These are phyloP conservation scores for Gomphus bonarii DNA, from an alignment of 1,284 basidiomycete species.

Conservation along the genomic window DNA sequence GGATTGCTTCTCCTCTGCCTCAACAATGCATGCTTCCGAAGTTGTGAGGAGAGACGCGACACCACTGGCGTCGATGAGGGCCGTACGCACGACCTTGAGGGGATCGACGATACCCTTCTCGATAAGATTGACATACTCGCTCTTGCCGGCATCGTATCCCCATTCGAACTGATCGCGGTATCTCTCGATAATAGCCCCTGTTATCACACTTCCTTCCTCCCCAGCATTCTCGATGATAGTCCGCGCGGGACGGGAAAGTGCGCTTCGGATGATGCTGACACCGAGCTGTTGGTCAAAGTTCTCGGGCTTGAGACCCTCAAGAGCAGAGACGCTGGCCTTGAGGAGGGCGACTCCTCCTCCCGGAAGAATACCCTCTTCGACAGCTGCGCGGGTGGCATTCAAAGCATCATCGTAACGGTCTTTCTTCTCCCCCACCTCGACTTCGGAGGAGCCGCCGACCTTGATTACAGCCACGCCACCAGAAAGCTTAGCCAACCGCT, in stretches of 20 bases:
- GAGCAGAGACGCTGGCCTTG: conserved; percentile 72
- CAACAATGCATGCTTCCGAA: conserved; percentile 88
- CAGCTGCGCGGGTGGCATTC: conserved; percentile 94
- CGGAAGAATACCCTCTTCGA: conserved; percentile 96
- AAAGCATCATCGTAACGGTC: conserved; percentile 97
- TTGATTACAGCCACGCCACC: conserved; percentile 98
- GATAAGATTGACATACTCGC: conserved; percentile 94
- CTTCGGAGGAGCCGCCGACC: conserved; percentile 89
- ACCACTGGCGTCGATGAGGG: conserved; percentile 80
- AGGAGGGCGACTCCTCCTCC: conserved; percentile 90
- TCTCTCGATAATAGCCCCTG: conserved; percentile 71
- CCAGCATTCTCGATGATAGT: conserved; percentile 94
- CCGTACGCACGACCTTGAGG: conserved; percentile 86
- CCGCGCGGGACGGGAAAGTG: conserved; percentile 75
- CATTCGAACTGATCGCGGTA: conserved; percentile 73
- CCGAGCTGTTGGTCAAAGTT: conserved; percentile 99
- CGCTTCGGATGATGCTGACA: conserved; percentile 86
- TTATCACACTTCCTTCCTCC: conserved; percentile 89
- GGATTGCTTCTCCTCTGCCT: conserved; percentile 78
- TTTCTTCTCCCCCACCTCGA: conserved; percentile 99
- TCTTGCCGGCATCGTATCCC: conserved; percentile 90
- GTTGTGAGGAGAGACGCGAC: conserved; percentile 90
- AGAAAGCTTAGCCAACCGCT: conserved; percentile 90
- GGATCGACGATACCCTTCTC: conserved; percentile 90
- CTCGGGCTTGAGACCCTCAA: conserved; percentile 55